Conservation (phyloP, 2,329 filamentous ascomycete species). For the Cryphonectria radicalis region DNA sequence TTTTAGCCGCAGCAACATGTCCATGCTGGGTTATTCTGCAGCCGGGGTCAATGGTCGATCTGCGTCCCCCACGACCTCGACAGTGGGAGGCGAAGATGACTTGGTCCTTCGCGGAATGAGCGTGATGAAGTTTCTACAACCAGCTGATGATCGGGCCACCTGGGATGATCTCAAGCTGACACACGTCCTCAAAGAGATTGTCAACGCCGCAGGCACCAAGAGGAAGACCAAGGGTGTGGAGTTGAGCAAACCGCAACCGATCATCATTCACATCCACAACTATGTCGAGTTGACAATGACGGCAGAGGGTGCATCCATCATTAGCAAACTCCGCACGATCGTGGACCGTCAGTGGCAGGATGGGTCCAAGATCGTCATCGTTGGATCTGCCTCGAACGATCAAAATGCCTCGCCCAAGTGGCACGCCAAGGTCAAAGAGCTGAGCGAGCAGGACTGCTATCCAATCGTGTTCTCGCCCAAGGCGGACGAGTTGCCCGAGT, state of each 20-base stretch:
- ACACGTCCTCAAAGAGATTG: conserved; percentile 60
- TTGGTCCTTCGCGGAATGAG: conserved; percentile 28
- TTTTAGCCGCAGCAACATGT: conserved; percentile 53
- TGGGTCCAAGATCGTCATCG: conserved; percentile 73
- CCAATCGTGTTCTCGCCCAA: conserved; percentile 25
- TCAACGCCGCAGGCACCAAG: conserved; percentile 50
- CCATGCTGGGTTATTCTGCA: conserved; percentile 60
- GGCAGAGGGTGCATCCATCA: conserved; percentile 68
- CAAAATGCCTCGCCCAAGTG: conserved; percentile 45
- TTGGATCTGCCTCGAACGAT: conserved; percentile 72
- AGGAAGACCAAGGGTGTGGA: conserved; percentile 32
- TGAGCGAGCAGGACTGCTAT: conserved; percentile 40
- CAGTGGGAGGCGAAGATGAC: conserved; percentile 37
- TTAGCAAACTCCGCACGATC: conserved; percentile 70
- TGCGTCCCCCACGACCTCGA: conserved; percentile 45
- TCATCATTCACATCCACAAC: conserved; percentile 81
- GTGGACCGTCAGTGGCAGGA: conserved; percentile 73
- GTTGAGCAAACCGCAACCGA: conserved; percentile 33
- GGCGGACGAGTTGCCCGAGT: conserved; percentile 16
- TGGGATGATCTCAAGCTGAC: conserved; percentile 68
- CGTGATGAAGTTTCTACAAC: conserved; percentile 36
- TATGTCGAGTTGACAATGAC: conserved; percentile 77
- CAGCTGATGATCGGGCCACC: conserved; percentile 44
- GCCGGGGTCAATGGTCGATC: conserved; percentile 59
- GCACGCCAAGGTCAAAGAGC: conserved; percentile 37